Evolutionary conservation across 805 yeast genomes (phyloP).

Genomic region (Metschnikowia cerradonensis): DNA sequence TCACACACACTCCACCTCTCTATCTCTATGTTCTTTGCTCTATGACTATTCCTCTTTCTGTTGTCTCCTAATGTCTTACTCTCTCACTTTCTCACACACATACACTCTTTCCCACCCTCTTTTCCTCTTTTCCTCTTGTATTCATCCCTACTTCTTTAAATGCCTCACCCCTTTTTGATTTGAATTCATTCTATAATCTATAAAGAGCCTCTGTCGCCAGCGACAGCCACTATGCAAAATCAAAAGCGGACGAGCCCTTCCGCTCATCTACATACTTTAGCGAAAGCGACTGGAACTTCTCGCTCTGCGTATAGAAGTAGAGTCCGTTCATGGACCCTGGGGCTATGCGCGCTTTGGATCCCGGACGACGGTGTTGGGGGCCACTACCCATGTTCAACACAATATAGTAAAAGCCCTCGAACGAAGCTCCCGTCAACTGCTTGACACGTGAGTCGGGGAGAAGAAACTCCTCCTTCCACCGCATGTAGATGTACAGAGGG

Average conservation of each 20-base stretch:
- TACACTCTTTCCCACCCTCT: too few relatives aligned
- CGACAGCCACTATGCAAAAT: constrained; percentile 17
- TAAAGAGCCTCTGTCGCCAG: constrained; percentile 1
- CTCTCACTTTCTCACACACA: too few relatives aligned
- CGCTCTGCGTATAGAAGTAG: constrained; percentile 78
- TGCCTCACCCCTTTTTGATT: too few relatives aligned
- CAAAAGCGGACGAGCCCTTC: constrained; percentile 30
- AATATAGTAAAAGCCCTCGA: constrained; percentile 88
- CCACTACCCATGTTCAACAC: constrained; percentile 63
- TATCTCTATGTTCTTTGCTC: too few relatives aligned
- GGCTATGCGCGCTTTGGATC: constrained; percentile 13
- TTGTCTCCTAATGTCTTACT: too few relatives aligned
- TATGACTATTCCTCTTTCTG: too few relatives aligned
- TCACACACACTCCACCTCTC: too few relatives aligned
- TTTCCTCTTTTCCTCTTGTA: too few relatives aligned
- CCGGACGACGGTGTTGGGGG: constrained; percentile 3
- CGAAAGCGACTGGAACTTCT: constrained; percentile 73
- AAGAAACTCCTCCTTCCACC: constrained; percentile 91
- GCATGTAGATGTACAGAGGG: constrained; percentile 60
- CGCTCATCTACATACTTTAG: constrained; percentile 50
- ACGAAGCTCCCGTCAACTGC: constrained; percentile 69
- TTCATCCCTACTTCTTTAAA: too few relatives aligned
- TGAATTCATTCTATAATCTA: too few relatives aligned
- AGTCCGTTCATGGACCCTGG: constrained; percentile 76
- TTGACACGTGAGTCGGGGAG: constrained; percentile 73